Evolutionary conservation across 2,329 filamentous ascomycete species (phyloP).

Genomic region (Colletotrichum sp.): DNA sequence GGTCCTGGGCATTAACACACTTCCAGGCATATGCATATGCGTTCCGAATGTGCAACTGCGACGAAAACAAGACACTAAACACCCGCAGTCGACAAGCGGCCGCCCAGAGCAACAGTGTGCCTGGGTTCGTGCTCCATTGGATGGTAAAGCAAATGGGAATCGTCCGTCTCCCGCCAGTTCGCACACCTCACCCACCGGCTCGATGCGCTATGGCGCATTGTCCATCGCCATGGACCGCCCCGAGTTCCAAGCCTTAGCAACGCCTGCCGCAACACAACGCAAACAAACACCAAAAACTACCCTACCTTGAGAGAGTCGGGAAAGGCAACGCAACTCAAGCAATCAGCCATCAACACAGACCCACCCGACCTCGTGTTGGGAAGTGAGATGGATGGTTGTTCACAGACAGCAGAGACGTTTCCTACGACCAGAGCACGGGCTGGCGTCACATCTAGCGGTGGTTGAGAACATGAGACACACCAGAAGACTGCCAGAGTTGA

Average conservation of each 20-base stretch:
- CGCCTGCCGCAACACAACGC: background rate
- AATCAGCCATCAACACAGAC: constrained; percentile 3
- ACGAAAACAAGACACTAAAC: background rate
- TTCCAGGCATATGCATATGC: constrained; percentile 3
- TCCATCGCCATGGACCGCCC: constrained; percentile 4
- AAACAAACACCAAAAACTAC: background rate
- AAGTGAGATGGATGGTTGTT: background rate
- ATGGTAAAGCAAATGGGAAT: constrained; percentile 15
- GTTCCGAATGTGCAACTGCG: constrained; percentile 4
- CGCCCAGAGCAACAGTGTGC: background rate
- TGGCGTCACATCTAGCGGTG: constrained; percentile 16
- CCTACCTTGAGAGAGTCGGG: background rate
- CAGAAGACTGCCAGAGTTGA: background rate
- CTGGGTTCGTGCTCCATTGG: constrained; percentile 9
- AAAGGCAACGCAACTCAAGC: background rate
- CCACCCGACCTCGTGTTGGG: constrained; percentile 6
- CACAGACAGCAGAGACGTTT: constrained; percentile 10
- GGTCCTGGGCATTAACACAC: background rate
- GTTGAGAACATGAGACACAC: background rate
- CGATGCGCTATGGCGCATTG: background rate
- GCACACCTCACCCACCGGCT: background rate
- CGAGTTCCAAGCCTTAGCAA: background rate
- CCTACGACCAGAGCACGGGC: constrained; percentile 14
- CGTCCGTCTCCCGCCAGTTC: constrained; percentile 8
- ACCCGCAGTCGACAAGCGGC: constrained; percentile 9